These are phyloP conservation scores for Beauveria varroae DNA, from an alignment of 2,329 filamentous ascomycete species.

Conservation along the genomic window DNA sequence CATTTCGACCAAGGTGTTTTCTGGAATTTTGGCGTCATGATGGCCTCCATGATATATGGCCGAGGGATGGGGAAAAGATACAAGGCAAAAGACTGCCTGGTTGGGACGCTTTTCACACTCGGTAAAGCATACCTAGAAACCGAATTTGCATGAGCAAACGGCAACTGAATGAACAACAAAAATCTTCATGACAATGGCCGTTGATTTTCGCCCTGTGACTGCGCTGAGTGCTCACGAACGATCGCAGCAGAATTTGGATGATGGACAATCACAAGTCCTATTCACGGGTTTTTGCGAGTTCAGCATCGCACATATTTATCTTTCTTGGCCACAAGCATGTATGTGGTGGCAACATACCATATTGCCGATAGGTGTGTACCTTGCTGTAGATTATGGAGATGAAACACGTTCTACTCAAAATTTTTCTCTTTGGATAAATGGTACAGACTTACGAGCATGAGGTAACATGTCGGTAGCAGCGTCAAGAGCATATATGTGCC, in stretches of 20 bases:
- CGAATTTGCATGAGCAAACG: slow-evolving; percentile 31
- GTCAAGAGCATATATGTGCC: not conserved
- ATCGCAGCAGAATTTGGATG: not conserved
- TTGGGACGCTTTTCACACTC: slow-evolving; percentile 34
- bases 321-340: no score
- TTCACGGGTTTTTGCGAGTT: no score
- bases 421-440: no score
- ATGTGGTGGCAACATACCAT: no score
- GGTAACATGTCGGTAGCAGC: not conserved
- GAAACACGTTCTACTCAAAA: no score
- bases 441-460: not conserved
- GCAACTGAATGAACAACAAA: slow-evolving; percentile 30
- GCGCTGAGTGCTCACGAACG: not conserved
- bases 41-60: slow-evolving; percentile 29
- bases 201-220: not conserved
- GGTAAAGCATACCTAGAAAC: slow-evolving; percentile 29
- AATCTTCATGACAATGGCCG: slow-evolving; percentile 7
- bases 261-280: not conserved
- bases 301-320: no score
- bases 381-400: no score
- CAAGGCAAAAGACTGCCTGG: slow-evolving; percentile 27
- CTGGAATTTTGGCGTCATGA: slow-evolving; percentile 32
- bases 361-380: no score
- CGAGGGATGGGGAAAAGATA: slow-evolving; percentile 27
- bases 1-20: slow-evolving; percentile 22